These are phyloP conservation scores for Candida railenensis DNA, from an alignment of 805 yeast genomes.

Conservation along the genomic window DNA sequence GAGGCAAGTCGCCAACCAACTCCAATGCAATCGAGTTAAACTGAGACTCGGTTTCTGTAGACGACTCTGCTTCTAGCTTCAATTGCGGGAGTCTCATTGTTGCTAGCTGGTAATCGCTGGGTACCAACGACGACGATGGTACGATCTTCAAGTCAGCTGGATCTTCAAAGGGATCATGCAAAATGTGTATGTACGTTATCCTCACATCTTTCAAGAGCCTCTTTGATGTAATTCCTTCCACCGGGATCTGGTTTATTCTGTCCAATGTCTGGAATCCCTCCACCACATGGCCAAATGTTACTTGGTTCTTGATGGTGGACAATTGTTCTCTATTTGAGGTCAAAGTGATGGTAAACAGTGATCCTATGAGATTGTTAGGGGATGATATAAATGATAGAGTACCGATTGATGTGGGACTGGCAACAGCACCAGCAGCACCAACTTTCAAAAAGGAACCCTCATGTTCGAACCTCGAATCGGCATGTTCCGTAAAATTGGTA, in stretches of 20 bases:
- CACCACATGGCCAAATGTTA: constrained; percentile 48
- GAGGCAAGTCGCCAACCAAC: constrained; percentile 61
- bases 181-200: constrained; percentile 47
- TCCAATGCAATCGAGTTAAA: constrained; percentile 62
- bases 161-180: constrained; percentile 55
- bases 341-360: constrained; percentile 2
- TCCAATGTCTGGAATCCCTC: constrained; percentile 52
- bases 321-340: background rate
- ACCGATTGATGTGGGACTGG: constrained; percentile 9
- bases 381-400: constrained; percentile 11
- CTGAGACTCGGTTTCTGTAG: constrained; percentile 12
- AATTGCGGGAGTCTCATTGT: constrained; percentile 20
- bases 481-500: background rate
- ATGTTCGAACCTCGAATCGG: constrained; percentile 10
- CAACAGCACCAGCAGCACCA: background rate
- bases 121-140: constrained; percentile 17
- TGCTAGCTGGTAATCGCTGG: constrained; percentile 14
- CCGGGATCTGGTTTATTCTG: constrained; percentile 35
- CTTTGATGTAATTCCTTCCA: constrained; percentile 29
- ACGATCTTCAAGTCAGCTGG: constrained; percentile 10
- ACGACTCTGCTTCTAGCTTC: constrained; percentile 20
- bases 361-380: constrained; percentile 3
- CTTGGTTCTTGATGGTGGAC: background rate
- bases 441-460: constrained; percentile 3
- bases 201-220: constrained; percentile 29